These are phyloP conservation scores for Rhizopogon vesiculosus DNA, from an alignment of 768 basidiomycete species.

Conservation along the genomic window DNA sequence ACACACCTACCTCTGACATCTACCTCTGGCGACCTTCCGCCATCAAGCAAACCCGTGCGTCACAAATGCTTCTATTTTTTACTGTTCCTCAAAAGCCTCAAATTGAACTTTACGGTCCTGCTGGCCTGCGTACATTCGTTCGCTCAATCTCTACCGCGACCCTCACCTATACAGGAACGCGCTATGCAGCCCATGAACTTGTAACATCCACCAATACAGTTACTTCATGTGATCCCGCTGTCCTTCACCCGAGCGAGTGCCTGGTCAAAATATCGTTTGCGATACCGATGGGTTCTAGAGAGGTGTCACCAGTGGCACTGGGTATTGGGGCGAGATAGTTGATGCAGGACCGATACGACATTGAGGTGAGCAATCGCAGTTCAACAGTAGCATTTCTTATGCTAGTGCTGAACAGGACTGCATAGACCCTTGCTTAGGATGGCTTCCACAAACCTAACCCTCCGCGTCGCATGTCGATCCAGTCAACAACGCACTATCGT, in stretches of 20 bases:
- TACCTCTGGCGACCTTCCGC: slow-evolving; percentile 5
- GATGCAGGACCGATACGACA: slow-evolving; percentile 77
- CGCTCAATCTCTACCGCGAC: slow-evolving; percentile 70
- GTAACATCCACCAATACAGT: slow-evolving; percentile 49
- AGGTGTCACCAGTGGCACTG: slow-evolving; percentile 37
- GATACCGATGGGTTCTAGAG: slow-evolving; percentile 62
- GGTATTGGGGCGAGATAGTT: slow-evolving; percentile 41
- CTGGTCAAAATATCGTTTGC: slow-evolving; percentile 56
- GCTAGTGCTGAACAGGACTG: background rate
- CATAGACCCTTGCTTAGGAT: slow-evolving; percentile 71
- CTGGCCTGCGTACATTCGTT: slow-evolving; percentile 70
- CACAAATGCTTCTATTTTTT: background rate
- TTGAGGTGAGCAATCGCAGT: slow-evolving; percentile 45
- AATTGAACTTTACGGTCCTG: slow-evolving; percentile 76
- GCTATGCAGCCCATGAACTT: slow-evolving; percentile 77
- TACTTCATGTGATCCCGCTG: slow-evolving; percentile 44
- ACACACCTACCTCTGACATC: slow-evolving; percentile 36
- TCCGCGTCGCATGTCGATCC: slow-evolving; percentile 35
- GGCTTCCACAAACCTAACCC: slow-evolving; percentile 55
- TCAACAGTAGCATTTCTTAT: background rate
- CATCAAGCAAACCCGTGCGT: slow-evolving; percentile 10
- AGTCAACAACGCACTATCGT: too few species aligned
- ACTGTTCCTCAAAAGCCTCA: slow-evolving; percentile 31
- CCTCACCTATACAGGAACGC: slow-evolving; percentile 49
- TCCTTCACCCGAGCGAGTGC: slow-evolving; percentile 59